These are phyloP conservation scores for Parathielavia hyrcaniae DNA, from an alignment of 495 filamentous ascomycete genomes.

Conservation along the genomic window DNA sequence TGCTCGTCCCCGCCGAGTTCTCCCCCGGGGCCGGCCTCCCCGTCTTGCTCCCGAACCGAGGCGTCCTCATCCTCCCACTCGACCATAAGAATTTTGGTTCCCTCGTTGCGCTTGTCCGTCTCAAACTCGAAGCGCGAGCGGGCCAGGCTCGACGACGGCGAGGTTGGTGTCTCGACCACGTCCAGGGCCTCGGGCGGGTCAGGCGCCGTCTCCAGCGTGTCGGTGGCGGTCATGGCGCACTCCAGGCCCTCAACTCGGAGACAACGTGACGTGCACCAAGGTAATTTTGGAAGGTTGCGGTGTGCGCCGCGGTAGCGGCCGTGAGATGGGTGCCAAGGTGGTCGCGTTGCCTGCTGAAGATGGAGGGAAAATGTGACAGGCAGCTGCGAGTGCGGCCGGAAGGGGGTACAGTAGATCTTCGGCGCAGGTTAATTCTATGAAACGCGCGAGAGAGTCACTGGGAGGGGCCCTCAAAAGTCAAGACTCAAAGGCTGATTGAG, in stretches of 20 bases:
- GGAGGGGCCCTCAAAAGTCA: too few relatives aligned
- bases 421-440: slow-evolving; percentile 18
- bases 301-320: too few relatives aligned
- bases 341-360: too few relatives aligned
- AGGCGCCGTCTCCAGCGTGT: slow-evolving; percentile 12
- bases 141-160: slow-evolving; percentile 42
- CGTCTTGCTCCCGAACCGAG: slow-evolving; percentile 31
- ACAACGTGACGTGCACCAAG: too few relatives aligned
- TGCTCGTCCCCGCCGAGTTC: not conserved
- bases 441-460: not conserved
- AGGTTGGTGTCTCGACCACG: slow-evolving; percentile 38
- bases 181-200: slow-evolving; percentile 22
- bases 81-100: slow-evolving; percentile 79
- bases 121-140: slow-evolving; percentile 84
- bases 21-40: not conserved
- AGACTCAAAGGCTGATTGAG: too few relatives aligned
- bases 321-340: too few relatives aligned
- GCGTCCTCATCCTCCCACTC: slow-evolving; percentile 64
- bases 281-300: too few relatives aligned
- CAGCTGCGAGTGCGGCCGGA: too few relatives aligned
- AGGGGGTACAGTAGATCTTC: not conserved
- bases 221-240: slow-evolving; percentile 22
- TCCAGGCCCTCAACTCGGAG: too few relatives aligned
- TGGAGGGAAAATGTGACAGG: too few relatives aligned
- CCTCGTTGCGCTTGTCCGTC: slow-evolving; percentile 66